Conservation (phyloP, 495 filamentous ascomycete species). For the Trypethelium eluteriae region DNA sequence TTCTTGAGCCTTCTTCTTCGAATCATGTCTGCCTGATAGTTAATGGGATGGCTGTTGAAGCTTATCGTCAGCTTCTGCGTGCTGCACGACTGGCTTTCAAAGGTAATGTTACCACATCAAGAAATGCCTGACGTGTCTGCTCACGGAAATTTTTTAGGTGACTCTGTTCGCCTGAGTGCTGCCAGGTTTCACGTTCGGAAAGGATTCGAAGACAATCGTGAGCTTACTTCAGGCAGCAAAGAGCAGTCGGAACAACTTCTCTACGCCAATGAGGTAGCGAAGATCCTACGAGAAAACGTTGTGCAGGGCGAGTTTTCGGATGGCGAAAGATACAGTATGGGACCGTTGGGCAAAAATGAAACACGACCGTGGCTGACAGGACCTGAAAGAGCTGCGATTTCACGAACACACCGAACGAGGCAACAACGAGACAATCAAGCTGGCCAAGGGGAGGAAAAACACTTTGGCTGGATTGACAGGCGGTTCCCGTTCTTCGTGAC, state of each 20-base stretch:
- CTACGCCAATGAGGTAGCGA: slow-evolving; percentile 76
- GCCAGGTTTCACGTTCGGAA: slow-evolving; percentile 62
- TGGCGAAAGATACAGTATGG: slow-evolving; percentile 57
- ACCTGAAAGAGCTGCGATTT: slow-evolving; percentile 63
- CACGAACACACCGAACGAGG: slow-evolving; percentile 86
- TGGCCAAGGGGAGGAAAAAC: slow-evolving; percentile 26
- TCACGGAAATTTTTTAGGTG: slow-evolving; percentile 46
- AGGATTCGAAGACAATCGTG: slow-evolving; percentile 59
- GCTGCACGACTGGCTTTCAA: slow-evolving; percentile 75
- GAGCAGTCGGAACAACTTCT: slow-evolving; percentile 49
- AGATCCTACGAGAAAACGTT: slow-evolving; percentile 72
- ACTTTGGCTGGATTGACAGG: slow-evolving; percentile 13
- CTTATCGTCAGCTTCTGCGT: slow-evolving; percentile 79
- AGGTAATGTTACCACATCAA: slow-evolving; percentile 45
- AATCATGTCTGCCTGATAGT: slow-evolving; percentile 5
- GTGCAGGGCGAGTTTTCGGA: slow-evolving; percentile 63
- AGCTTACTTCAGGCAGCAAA: slow-evolving; percentile 46
- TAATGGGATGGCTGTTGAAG: slow-evolving; percentile 55
- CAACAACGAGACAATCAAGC: slow-evolving; percentile 71
- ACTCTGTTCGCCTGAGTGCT: slow-evolving; percentile 54
- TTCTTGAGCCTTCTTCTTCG: no score
- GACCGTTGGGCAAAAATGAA: slow-evolving; percentile 13
- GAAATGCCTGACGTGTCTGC: not conserved
- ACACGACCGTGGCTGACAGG: not conserved
- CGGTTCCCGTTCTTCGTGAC: slow-evolving; percentile 2